Evolutionary conservation across 176 grass and related monocot genomes (phyloP), one percentile per base, ranked within the genome.

Genomic region (Dactylis glomerata): DNA sequence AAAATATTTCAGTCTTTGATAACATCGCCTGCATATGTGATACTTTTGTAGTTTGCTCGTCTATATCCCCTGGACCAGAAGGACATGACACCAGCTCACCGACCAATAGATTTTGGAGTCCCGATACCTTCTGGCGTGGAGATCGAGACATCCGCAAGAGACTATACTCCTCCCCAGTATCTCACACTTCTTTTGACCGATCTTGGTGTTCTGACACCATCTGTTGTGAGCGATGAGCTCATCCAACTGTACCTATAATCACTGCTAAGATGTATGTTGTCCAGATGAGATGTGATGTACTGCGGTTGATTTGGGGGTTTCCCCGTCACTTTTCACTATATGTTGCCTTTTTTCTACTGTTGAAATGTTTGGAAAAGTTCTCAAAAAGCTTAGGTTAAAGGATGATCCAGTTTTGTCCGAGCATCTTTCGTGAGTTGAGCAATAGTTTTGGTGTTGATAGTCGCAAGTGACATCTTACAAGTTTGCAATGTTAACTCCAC

Each of bases 211-310:
- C 79, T 95, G 38, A 92, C 93, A 10, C 93, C 90, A 24, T 95
- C 93, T 4, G 93, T 90, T 84, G 93, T 95, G 77, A 95, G 93
- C 19, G 93, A 95, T 32, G 93, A 95, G 55, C 93, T 95, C 75
- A 95, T 92, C 68, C 93, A 90, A 67, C 52, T 95, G 40, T 95
- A 92, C 65, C 83, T 92, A 55, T 95, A 86, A 91, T 79, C 50
- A 16, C 56, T 73, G 20, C 33, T 14, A 42, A 3, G 5, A 1
- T 73, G 20, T 61, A 19, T 72, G n/a, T 61, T 41, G 31, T 62
- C n/a, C 31, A 77, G 30, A 40, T 59, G 73, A 38, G 66, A 37
- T 68, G 14, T 75, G 12, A 49, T 76, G 45, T 42, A 28, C 40
- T 65, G 42, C 14, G 33, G 78, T 32, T 66, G 38, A 31, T 49